These are phyloP conservation scores for Mycosphaerella sp. DNA, from an alignment of 2,329 filamentous ascomycete genomes.

Conservation along the genomic window DNA sequence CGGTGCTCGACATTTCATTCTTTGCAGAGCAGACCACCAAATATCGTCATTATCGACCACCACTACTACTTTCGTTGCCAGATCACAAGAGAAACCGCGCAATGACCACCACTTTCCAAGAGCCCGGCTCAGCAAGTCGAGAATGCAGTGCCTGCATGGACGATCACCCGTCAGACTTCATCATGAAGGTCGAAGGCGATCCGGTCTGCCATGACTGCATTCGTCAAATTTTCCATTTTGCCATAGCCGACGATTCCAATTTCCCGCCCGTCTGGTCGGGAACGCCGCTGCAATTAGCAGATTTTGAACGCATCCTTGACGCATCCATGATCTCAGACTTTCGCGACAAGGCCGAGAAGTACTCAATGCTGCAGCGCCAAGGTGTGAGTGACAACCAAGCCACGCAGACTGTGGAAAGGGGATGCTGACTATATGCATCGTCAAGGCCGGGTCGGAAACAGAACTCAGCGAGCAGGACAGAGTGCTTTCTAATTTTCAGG, in stretches of 20 bases:
- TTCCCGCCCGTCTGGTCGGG: slow-evolving; percentile 3
- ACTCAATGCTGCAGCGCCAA: background rate
- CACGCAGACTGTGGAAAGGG: no score
- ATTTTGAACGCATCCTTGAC: background rate
- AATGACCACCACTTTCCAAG: no score
- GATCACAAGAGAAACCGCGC: no score
- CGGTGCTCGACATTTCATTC: no score
- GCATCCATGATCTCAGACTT: background rate
- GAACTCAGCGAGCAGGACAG: background rate
- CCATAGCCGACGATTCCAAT: background rate
- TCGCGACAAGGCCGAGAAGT: background rate
- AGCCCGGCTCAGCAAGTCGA: background rate
- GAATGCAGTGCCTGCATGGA: background rate
- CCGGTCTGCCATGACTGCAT: background rate
- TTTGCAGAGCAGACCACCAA: no score
- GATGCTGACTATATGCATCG: background rate
- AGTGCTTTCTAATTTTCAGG: no score
- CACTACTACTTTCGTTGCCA: no score
- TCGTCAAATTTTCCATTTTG: background rate
- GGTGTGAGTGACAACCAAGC: background rate
- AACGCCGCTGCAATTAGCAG: background rate
- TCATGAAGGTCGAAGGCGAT: background rate
- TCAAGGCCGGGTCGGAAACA: background rate
- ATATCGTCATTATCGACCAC: no score
- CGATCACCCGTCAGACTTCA: background rate